Conservation (phyloP, 805 yeast species). For the Suhomyces pyralidae region DNA sequence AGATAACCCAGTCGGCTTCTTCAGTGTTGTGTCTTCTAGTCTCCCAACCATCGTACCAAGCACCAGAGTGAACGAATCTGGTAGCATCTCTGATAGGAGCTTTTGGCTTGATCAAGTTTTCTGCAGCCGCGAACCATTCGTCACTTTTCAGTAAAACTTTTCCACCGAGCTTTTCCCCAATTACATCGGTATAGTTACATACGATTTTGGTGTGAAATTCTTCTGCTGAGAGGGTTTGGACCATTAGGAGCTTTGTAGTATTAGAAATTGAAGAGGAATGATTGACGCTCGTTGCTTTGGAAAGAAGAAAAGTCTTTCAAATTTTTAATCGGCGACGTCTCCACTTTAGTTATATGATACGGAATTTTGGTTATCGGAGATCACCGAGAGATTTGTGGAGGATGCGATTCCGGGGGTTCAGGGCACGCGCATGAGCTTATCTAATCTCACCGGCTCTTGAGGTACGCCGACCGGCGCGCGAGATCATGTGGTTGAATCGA, state of each 20-base stretch:
- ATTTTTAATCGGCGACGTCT: not conserved
- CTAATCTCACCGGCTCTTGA: not conserved
- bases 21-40: constrained; percentile 88
- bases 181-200: constrained; percentile 66
- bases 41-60: constrained; percentile 99
- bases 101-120: constrained; percentile 75
- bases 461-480: not conserved
- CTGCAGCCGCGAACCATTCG: constrained; percentile 95
- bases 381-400: not conserved
- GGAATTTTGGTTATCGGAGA: not conserved
- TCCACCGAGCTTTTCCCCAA: constrained; percentile 84
- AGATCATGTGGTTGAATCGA: not conserved
- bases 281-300: not conserved
- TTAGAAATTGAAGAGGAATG: not conserved
- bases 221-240: constrained; percentile 17
- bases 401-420: not conserved
- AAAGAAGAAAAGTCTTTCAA: not conserved
- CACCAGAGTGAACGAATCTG: constrained; percentile 78
- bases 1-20: constrained; percentile 83
- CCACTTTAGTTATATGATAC: not conserved
- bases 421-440: not conserved
- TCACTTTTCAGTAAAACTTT: constrained; percentile 66
- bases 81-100: constrained; percentile 81
- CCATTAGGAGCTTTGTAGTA: constrained; percentile 10
- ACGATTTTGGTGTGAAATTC: constrained; percentile 48